Evolutionary conservation across 805 yeast species (phyloP), one percentile per base, ranked within the genome.

Genomic region (Lachancea waltii): DNA sequence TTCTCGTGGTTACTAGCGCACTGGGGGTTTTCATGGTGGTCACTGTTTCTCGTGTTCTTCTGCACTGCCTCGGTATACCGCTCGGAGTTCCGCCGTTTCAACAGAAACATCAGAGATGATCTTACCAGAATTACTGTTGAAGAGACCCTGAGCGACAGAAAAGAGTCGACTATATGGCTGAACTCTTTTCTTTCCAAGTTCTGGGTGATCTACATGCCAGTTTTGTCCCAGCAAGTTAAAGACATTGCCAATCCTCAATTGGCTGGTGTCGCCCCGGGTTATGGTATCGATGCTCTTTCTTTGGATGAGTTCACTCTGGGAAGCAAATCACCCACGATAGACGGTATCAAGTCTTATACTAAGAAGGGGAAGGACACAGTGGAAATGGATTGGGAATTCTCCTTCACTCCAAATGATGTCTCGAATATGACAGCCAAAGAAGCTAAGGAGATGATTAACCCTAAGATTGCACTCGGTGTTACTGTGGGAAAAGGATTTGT

Each of bases 161-260:
- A 70, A 38, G 95, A 84, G 62, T 78, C 89, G 7, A 81, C 84
- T 76, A 76, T 79, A 43, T 84, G 95, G 95, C 58, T 84, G 51
- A 84, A 84, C 52, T 73, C 79, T 17, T 83, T 84, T 52, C 61
- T 84, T 56, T 79, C 79, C 30, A 84, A 84, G 61, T 82, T 84
- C 54, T 84, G 95, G 95, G 84, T 82, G 41, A 81, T 84, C 44
- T 84, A 84, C 53, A 84, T 84, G 95, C 90, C 92, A 22, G 86
- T 84, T 1, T 65, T 84, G 35, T 79, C 87, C 5, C 85, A 81
- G 48, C 78, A 76, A 62, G 94, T 84, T 17, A 69, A 77, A 58
- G 73, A 71, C 34, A 74, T 72, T 51, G 82, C 85, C n/a, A 82
- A 81, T 50, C 79, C 75, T 17, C 67, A 72, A 13, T 62, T 84